Conservation (phyloP, 2,329 filamentous ascomycete species). For the Cercospora brassicicola region DNA sequence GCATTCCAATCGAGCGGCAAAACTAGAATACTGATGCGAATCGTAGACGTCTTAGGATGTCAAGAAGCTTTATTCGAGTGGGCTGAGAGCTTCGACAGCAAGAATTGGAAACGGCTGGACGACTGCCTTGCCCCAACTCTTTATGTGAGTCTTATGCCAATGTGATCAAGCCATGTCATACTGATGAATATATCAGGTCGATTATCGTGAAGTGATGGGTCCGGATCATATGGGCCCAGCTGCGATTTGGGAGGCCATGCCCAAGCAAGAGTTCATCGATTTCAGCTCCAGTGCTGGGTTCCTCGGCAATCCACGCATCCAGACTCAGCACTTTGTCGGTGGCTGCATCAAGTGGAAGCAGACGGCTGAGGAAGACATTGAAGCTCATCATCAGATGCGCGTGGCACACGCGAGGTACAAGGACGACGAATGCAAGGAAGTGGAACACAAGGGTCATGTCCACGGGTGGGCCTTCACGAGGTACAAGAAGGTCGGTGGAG, state of each 20-base stretch:
- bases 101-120: background rate
- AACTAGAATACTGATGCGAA: background rate
- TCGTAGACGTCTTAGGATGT: background rate
- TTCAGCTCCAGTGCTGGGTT: background rate
- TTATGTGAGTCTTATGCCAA: background rate
- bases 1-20: background rate
- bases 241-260: background rate
- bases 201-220: background rate
- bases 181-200: background rate
- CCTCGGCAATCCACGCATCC: background rate
- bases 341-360: background rate
- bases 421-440: background rate
- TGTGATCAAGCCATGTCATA: background rate
- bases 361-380: background rate
- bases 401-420: background rate
- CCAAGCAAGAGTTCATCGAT: background rate
- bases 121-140: background rate
- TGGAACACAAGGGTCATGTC: background rate
- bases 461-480: background rate
- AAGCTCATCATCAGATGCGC: constrained; percentile 2
- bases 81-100: background rate
- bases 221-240: background rate
- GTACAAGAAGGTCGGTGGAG: background rate
- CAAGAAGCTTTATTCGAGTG: background rate
- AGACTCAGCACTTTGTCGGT: constrained; percentile 1